phyloP scores from a whole-genome alignment of 2,329 filamentous ascomycete genomes.

The Albifimbria verrucaria region DNA sequence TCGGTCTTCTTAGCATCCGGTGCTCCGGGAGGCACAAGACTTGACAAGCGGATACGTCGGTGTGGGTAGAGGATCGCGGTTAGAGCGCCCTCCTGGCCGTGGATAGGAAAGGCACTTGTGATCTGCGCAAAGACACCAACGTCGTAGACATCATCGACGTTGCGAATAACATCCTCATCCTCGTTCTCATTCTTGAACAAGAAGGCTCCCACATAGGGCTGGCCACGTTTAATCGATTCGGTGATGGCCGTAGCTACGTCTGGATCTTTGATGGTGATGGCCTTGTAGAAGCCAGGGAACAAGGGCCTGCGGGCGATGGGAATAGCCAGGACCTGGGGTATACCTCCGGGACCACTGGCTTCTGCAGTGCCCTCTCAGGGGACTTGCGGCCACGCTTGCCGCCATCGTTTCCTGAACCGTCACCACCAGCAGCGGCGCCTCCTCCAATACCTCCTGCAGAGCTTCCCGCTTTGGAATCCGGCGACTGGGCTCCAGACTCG shows the following conservation, averaged over 20 bases:
- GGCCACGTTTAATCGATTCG: conserved; percentile 94
- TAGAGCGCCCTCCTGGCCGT: conserved; percentile 78
- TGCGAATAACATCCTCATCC: conserved; percentile 91
- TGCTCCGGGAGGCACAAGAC: conserved; percentile 67
- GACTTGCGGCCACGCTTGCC: conserved; percentile 71
- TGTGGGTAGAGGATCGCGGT: conserved; percentile 96
- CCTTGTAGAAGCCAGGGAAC: conserved; percentile 98
- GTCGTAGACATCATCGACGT: conserved; percentile 86
- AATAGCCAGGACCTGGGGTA: conserved; percentile 96
- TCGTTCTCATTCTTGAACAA: conserved; percentile 94
- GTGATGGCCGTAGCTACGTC: conserved; percentile 89
- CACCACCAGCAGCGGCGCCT: conserved; percentile 45
- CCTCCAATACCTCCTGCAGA: conserved; percentile 50
- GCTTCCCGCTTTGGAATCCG: conserved; percentile 55
- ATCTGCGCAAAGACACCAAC: conserved; percentile 97
- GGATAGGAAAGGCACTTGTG: conserved; percentile 89
- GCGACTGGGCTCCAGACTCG: conserved; percentile 30
- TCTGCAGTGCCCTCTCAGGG: conserved; percentile 73
- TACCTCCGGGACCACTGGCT: conserved; percentile 86
- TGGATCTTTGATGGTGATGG: conserved; percentile 91
- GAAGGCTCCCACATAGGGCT: conserved; percentile 96
- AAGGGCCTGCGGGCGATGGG: conserved; percentile 90
- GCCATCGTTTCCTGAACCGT: conserved; percentile 56
- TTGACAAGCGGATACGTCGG: conserved; percentile 86
- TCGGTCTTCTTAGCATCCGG: conserved; percentile 50